Evolutionary conservation across 1,284 basidiomycete genomes (phyloP).

Genomic region (Boletus smithii): DNA sequence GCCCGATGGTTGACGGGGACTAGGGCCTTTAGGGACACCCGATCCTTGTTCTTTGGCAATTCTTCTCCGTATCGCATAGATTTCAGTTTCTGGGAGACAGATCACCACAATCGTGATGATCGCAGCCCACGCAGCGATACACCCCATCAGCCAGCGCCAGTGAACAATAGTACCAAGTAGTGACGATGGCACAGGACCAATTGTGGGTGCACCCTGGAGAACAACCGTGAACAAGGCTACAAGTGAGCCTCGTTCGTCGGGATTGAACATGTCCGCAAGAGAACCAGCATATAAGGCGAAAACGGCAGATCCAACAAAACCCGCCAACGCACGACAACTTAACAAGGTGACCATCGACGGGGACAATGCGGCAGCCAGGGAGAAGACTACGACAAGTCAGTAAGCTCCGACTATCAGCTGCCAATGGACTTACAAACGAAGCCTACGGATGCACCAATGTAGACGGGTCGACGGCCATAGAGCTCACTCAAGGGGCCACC

Average conservation of each 20-base stretch:
- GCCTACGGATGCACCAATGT: constrained; percentile 23
- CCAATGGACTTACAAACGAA: constrained; percentile 16
- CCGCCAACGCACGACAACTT: constrained; percentile 20
- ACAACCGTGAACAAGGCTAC: constrained; percentile 29
- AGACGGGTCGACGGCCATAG: constrained; percentile 25
- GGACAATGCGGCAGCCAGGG: constrained; percentile 20
- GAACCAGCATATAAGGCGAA: constrained; percentile 29
- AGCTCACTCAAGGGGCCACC: constrained; percentile 28
- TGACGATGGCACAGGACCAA: constrained; percentile 28
- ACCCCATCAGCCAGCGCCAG: constrained; percentile 28
- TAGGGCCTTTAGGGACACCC: not conserved
- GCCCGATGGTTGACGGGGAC: not conserved
- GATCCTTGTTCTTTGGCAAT: constrained; percentile 6
- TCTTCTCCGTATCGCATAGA: constrained; percentile 19
- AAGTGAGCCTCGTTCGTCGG: constrained; percentile 25
- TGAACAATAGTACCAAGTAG: constrained; percentile 21
- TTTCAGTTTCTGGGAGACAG: constrained; percentile 26
- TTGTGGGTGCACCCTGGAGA: constrained; percentile 27
- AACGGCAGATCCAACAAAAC: constrained; percentile 22
- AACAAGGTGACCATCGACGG: constrained; percentile 18
- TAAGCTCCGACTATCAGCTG: not conserved
- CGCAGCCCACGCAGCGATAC: constrained; percentile 20
- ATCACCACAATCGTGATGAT: constrained; percentile 16
- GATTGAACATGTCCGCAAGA: constrained; percentile 25
- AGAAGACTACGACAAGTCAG: constrained; percentile 19